A percentile compares a stretch with the other conserved stretches of the same genome.
phyloP scores from a whole-genome alignment of 805 yeast genomes.

The Brettanomyces naardenensis region DNA sequence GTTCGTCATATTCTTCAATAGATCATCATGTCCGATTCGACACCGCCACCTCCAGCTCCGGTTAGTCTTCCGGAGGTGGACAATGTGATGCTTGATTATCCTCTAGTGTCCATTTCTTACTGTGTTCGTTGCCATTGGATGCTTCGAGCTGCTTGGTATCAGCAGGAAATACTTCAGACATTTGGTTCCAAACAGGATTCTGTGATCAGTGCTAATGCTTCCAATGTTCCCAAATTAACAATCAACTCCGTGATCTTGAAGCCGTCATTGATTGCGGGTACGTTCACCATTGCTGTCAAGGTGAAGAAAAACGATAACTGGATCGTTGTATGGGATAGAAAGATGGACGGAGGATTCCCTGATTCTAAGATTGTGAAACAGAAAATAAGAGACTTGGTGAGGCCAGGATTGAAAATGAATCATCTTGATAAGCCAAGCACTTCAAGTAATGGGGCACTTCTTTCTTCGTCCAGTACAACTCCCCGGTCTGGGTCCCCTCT shows the following conservation, averaged over 20 bases:
- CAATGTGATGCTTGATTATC: slow-evolving; percentile 28
- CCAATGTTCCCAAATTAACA: slow-evolving; percentile 31
- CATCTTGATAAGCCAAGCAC: slow-evolving; percentile 46
- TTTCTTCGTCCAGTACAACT: neutral
- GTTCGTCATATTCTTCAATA: neutral
- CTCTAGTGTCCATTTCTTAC: slow-evolving; percentile 60
- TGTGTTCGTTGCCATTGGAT: slow-evolving; percentile 88
- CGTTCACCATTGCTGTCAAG: slow-evolving; percentile 51
- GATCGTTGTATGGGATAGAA: slow-evolving; percentile 54
- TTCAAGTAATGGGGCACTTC: slow-evolving; percentile 11
- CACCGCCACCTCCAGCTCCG: neutral
- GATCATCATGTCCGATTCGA: neutral
- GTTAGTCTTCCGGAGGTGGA: neutral
- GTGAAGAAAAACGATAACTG: slow-evolving; percentile 20
- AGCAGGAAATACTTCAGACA: slow-evolving; percentile 79
- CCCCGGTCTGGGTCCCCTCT: slow-evolving; percentile 3
- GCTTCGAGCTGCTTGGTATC: slow-evolving; percentile 79
- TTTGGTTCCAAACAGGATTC: slow-evolving; percentile 31
- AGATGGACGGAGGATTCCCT: slow-evolving; percentile 66
- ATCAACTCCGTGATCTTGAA: slow-evolving; percentile 45
- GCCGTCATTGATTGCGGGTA: slow-evolving; percentile 42
- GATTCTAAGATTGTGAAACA: slow-evolving; percentile 76
- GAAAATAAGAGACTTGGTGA: slow-evolving; percentile 49
- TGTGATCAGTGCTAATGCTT: slow-evolving; percentile 7
- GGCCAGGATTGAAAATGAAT: slow-evolving; percentile 48